Base-by-base conservation (phyloP, 768 basidiomycete genomes). In the Russula brevipes region DNA sequence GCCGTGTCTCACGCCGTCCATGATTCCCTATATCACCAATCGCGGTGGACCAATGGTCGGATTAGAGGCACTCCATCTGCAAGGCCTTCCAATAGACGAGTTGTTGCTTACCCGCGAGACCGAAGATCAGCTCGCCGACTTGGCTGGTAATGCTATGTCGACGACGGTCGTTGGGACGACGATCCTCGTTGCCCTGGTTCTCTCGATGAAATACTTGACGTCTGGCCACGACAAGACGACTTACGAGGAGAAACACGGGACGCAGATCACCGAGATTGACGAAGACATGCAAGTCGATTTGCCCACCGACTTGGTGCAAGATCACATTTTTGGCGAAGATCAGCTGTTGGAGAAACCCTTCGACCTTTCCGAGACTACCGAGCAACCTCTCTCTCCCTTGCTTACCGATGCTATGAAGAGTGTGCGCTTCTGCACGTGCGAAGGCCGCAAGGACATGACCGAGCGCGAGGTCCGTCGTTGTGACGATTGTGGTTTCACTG, bases 121-220 rank as follows among this genome's bases (percentile, higher is more conserved):
- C 17, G 91, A 95, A 73, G 95, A 97, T 73, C 88, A 98, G 63
- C 80, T 98, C 7, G 92, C 94, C 3, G 94, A 97, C 74, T 80
- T 98, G 16, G 94, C 95, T 19, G 95, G 95, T 2, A 98, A 98
- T 70, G 95, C 95, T 63, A 98, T 98, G 95, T 94, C 94, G 1
- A 92, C 94, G 5, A 97, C 95, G 1, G 95, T 97, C 31, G 94
- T 98, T 36, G 95, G 95, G 1, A 83, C 91, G 3, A 88, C 91
- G 66, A 91, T 97, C 66, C 76, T 96, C 59, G 86, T 89, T 17
- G 92, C 93, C 0, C 77, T 98, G 50, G 81, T 89, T 10, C 74
- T 86, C 1, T 84, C 85, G 6, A 80, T 79, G 71, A 81, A 82
- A 53, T 78, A 91, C 39, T 77, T 97, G 38, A 86, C 86, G 65